Evolutionary conservation across 345 rosid genomes (phyloP).

Genomic region (Luvunga scandens): DNA sequence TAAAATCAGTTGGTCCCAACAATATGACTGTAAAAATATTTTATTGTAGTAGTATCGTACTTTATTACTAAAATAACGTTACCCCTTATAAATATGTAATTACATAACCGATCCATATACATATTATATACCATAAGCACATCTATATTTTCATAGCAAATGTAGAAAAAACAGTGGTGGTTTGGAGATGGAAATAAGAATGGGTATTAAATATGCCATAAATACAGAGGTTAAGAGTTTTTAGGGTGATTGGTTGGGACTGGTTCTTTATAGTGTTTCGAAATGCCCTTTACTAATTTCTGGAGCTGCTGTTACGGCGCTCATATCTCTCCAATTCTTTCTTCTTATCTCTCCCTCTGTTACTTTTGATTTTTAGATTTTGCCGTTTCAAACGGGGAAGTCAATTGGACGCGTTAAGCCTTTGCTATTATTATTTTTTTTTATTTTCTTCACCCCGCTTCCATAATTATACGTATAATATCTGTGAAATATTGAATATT

Average conservation of each 20-base stretch:
- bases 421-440: neutral
- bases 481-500: too few species aligned
- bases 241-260: neutral
- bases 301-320: slow-evolving; percentile 33
- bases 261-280: neutral
- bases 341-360: neutral
- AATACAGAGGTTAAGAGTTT: neutral
- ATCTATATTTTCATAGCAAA: neutral
- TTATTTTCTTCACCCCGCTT: neutral
- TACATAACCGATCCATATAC: neutral
- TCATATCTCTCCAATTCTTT: slow-evolving; percentile 12
- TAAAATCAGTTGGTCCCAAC: too few species aligned
- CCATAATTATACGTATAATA: neutral
- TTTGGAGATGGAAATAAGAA: neutral
- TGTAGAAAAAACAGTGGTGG: neutral
- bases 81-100: neutral
- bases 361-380: neutral
- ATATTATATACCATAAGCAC: neutral
- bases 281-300: slow-evolving; percentile 4
- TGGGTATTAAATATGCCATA: neutral
- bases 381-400: slow-evolving; percentile 39
- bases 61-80: neutral
- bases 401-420: slow-evolving; percentile 26
- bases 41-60: too few species aligned
- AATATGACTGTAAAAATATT: too few species aligned